A percentile compares a stretch with the other conserved stretches of the same genome.
Conservation (phyloP, 306 rosid genomes). For the Styphnolobium japonicum region DNA sequence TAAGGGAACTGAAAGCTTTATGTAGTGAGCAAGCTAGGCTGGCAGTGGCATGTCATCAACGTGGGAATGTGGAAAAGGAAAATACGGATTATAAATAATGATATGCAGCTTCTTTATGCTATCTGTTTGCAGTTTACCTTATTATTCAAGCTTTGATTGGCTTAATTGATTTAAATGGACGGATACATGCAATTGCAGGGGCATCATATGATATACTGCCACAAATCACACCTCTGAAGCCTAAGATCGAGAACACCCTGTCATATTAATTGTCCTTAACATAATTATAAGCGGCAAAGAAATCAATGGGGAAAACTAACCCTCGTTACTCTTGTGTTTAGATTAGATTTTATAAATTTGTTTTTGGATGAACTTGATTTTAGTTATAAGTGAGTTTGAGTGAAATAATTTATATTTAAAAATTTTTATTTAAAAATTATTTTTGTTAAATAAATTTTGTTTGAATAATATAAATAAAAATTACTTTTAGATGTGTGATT, state of each 20-base stretch:
- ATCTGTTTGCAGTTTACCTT: conserved; percentile 10
- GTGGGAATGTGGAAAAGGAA: background rate
- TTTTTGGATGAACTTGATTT: too few relatives aligned
- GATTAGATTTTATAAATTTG: too few relatives aligned
- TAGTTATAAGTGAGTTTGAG: too few relatives aligned
- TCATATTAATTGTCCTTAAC: conserved; percentile 2
- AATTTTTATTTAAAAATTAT: too few relatives aligned
- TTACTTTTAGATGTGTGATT: too few relatives aligned
- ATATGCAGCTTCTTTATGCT: background rate
- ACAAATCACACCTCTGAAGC: background rate
- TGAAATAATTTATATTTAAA: too few relatives aligned
- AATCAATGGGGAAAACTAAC: background rate
- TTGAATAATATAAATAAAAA: too few relatives aligned
- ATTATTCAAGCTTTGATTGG: background rate
- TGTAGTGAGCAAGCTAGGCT: conserved; percentile 27
- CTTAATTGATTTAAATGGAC: background rate
- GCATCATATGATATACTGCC: conserved; percentile 26
- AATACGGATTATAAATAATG: background rate
- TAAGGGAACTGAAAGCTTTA: background rate
- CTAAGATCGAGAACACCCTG: background rate
- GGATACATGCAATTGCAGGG: background rate
- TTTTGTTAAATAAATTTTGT: too few relatives aligned
- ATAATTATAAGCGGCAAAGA: background rate
- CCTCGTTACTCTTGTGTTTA: too few relatives aligned
- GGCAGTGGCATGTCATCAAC: background rate